Percentiles rank a stretch among this genome's conserved stretches.
phyloP scores from a whole-genome alignment of 768 basidiomycete genomes.

The Mycena galopus region DNA sequence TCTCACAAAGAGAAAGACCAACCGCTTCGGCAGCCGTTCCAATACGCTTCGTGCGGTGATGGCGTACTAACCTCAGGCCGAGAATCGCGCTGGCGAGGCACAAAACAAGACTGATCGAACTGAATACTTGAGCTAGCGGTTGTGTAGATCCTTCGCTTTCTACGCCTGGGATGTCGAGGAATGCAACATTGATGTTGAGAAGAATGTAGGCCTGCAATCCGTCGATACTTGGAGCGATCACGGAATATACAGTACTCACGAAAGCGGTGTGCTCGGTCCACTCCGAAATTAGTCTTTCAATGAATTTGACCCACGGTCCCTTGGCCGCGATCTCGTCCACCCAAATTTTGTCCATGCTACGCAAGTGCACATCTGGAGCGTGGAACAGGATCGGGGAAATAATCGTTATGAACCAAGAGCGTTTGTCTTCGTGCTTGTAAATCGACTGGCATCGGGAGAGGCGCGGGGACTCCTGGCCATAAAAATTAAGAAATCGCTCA shows the following conservation, averaged over 20 bases:
- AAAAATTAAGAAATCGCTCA: conserved; percentile 55
- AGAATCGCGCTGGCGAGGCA: conserved; percentile 59
- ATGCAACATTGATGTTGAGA: conserved; percentile 61
- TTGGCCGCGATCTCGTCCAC: conserved; percentile 57
- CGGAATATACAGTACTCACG: conserved; percentile 44
- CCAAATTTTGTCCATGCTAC: conserved; percentile 58
- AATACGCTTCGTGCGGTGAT: conserved; percentile 51
- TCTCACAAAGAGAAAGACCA: conserved; percentile 22
- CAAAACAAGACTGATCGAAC: conserved; percentile 58
- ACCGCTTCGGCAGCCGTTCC: conserved; percentile 52
- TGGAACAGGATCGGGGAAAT: conserved; percentile 59
- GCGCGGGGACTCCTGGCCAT: conserved; percentile 60
- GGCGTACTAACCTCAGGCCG: conserved; percentile 57
- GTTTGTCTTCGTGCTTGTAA: conserved; percentile 38
- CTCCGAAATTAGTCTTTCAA: conserved; percentile 52
- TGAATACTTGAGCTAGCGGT: conserved; percentile 52
- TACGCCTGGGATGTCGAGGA: conserved; percentile 61
- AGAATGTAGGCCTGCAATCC: conserved; percentile 60
- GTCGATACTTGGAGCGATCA: neutral
- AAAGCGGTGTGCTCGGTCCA: conserved; percentile 59
- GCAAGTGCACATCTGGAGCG: conserved; percentile 57
- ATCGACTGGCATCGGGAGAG: conserved; percentile 51
- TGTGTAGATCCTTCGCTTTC: conserved; percentile 30
- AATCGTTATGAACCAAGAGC: conserved; percentile 49
- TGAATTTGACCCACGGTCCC: conserved; percentile 55